phyloP scores from a whole-genome alignment of 805 yeast species.

The Diddensiella santjacobensis region DNA sequence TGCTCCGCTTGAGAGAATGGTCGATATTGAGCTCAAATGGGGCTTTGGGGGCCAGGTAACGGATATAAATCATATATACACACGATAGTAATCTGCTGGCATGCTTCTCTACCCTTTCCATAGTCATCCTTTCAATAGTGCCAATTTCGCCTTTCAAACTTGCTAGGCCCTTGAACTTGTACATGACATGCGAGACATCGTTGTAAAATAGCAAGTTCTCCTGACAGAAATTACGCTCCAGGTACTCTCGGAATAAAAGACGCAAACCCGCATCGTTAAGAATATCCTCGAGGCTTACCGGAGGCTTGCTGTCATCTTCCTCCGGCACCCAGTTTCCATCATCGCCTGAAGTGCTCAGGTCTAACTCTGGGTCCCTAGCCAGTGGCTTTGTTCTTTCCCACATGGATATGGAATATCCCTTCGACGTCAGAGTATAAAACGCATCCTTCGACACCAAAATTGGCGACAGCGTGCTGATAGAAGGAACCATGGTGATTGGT shows the following conservation, averaged over 20 bases:
- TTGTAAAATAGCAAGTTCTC: constrained; percentile 74
- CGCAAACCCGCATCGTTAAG: constrained; percentile 73
- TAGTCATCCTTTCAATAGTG: background rate
- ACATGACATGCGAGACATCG: constrained; percentile 48
- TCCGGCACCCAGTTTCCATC: background rate
- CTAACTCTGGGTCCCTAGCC: background rate
- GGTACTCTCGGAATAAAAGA: constrained; percentile 60
- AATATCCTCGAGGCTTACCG: constrained; percentile 37
- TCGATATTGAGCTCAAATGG: constrained; percentile 70
- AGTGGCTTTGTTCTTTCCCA: constrained; percentile 11
- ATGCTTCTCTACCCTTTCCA: constrained; percentile 26
- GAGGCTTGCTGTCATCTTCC: background rate
- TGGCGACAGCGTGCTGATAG: constrained; percentile 4
- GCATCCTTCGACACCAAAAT: constrained; percentile 12
- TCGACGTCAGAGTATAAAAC: constrained; percentile 12
- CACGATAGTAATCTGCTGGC: constrained; percentile 55
- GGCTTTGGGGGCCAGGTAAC: constrained; percentile 62
- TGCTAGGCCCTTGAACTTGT: constrained; percentile 4
- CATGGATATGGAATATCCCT: constrained; percentile 12
- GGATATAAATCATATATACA: constrained; percentile 61
- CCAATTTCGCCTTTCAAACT: background rate
- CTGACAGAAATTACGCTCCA: constrained; percentile 60
- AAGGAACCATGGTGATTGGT: constrained; percentile 10
- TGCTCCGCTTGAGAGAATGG: constrained; percentile 35
- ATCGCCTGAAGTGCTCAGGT: background rate